Percentiles rank a stretch among this genome's conserved stretches.
These are phyloP conservation scores for Eurotiales sp. DNA, from an alignment of 2,329 filamentous ascomycete genomes.

Conservation along the genomic window DNA sequence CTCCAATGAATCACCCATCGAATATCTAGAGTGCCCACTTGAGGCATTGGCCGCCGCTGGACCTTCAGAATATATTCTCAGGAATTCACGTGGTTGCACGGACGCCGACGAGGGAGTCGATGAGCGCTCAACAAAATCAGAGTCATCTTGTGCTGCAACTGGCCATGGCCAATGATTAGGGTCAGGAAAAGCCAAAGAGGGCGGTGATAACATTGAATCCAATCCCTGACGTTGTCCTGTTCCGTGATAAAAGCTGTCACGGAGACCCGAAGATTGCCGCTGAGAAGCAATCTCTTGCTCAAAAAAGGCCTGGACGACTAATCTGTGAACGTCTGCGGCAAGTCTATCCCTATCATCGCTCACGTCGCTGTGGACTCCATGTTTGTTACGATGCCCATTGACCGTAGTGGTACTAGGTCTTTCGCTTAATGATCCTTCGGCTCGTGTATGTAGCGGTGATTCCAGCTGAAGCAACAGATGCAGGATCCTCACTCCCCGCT, in stretches of 20 bases:
- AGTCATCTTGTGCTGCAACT: not conserved
- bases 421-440: not conserved
- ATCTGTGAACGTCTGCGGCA: not conserved
- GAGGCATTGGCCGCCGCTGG: too few species aligned
- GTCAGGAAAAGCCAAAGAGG: not conserved
- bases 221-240: not conserved
- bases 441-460: not conserved
- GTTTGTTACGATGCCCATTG: too few species aligned
- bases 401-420: not conserved
- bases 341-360: not conserved
- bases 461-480: not conserved
- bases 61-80: too few species aligned
- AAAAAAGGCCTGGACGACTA: not conserved
- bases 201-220: not conserved
- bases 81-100: too few species aligned
- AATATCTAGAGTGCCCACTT: too few species aligned
- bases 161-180: not conserved
- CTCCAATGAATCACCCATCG: too few species aligned
- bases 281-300: not conserved
- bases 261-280: not conserved
- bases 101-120: too few species aligned
- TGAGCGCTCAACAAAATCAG: too few species aligned
- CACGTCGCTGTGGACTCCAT: not conserved
- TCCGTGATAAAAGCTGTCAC: not conserved
- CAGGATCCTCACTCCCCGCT: conserved; percentile 18